phyloP scores from a whole-genome alignment of 805 yeast genomes.

The Pichia membranifaciens region DNA sequence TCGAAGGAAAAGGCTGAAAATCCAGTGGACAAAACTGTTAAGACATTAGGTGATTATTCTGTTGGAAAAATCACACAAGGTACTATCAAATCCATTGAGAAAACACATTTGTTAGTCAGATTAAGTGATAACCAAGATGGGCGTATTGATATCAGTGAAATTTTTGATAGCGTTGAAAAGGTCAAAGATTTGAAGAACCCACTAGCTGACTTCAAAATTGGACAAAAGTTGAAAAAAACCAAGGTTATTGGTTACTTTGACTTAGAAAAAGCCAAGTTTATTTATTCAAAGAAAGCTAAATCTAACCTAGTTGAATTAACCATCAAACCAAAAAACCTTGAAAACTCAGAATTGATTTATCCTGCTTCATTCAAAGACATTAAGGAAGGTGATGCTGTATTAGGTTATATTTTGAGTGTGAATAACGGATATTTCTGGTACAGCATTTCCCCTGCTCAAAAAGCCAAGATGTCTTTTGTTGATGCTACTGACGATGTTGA shows the following conservation, averaged over 20 bases:
- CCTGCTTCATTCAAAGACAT: slow-evolving; percentile 32
- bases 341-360: slow-evolving; percentile 39
- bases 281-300: slow-evolving; percentile 52
- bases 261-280: slow-evolving; percentile 57
- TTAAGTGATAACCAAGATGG: slow-evolving; percentile 78
- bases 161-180: slow-evolving; percentile 47
- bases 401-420: slow-evolving; percentile 62
- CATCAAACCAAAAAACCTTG: slow-evolving; percentile 6
- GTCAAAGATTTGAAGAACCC: slow-evolving; percentile 58
- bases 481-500: slow-evolving; percentile 55
- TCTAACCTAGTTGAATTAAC: slow-evolving; percentile 61
- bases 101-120: slow-evolving; percentile 64
- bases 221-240: slow-evolving; percentile 49
- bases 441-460: slow-evolving; percentile 59
- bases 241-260: slow-evolving; percentile 76
- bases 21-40: slow-evolving; percentile 55
- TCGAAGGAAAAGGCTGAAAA: slow-evolving; percentile 35
- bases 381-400: slow-evolving; percentile 43
- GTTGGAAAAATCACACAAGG: slow-evolving; percentile 63
- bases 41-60: slow-evolving; percentile 42
- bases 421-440: slow-evolving; percentile 61
- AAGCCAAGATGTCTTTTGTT: slow-evolving; percentile 60
- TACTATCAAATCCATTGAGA: slow-evolving; percentile 51
- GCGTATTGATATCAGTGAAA: slow-evolving; percentile 68
- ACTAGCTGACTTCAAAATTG: slow-evolving; percentile 50